Percentiles rank a stretch among this genome's conserved stretches.
phyloP scores from a whole-genome alignment of 2,329 filamentous ascomycete genomes.

The Aureobasidium musti region DNA sequence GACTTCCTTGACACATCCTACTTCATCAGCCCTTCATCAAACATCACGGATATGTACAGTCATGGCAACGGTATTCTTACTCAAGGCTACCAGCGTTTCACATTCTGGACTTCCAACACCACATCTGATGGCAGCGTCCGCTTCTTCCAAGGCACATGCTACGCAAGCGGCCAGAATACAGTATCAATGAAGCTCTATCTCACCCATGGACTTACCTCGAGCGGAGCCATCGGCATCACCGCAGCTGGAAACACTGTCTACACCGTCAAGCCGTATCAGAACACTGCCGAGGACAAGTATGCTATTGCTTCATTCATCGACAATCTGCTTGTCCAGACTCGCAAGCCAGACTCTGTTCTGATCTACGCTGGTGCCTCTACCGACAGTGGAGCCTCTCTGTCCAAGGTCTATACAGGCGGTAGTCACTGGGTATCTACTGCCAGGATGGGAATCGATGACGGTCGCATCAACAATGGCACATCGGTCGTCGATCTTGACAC shows the following conservation, averaged over 20 bases:
- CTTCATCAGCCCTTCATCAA: constrained; percentile 7
- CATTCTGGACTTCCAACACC: constrained; percentile 58
- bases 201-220: constrained; percentile 56
- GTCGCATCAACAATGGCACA: constrained; percentile 53
- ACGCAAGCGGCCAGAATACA: constrained; percentile 41
- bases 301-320: constrained; percentile 52
- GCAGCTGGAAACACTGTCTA: constrained; percentile 46
- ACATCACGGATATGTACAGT: constrained; percentile 2
- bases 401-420: constrained; percentile 30
- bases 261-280: constrained; percentile 55
- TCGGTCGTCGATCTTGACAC: constrained; percentile 65
- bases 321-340: constrained; percentile 41
- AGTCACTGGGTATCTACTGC: constrained; percentile 54
- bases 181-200: constrained; percentile 62
- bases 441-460: constrained; percentile 62
- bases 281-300: constrained; percentile 48
- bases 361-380: constrained; percentile 46
- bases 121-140: constrained; percentile 51
- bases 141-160: constrained; percentile 40
- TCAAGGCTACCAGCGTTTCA: constrained; percentile 53
- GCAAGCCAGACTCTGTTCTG: constrained; percentile 38
- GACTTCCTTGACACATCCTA: constrained; percentile 34
- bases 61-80: constrained; percentile 9
- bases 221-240: constrained; percentile 47
- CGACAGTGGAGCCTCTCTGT: constrained; percentile 32